Percentiles rank a stretch among this genome's conserved stretches.
Evolutionary conservation across 2,329 filamentous ascomycete genomes (phyloP).

Genomic region (Cladosporium velox): DNA sequence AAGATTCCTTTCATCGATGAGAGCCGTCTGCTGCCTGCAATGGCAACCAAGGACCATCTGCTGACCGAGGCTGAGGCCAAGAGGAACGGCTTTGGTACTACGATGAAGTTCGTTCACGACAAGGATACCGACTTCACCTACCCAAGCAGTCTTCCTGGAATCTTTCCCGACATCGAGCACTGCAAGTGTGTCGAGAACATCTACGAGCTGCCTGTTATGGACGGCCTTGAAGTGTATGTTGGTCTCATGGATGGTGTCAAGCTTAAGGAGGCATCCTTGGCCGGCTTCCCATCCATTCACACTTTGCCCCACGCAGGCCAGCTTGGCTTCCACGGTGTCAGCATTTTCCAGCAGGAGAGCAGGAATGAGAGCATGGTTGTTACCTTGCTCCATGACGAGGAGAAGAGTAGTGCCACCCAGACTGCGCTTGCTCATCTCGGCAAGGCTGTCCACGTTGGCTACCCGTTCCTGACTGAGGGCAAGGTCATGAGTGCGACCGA

Average conservation of each 20-base stretch:
- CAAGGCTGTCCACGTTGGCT: slow-evolving; percentile 85
- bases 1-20: slow-evolving; percentile 99
- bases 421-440: slow-evolving; percentile 78
- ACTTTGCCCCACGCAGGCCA: slow-evolving; percentile 80
- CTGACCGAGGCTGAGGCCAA: slow-evolving; percentile 76
- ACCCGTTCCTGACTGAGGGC: slow-evolving; percentile 92
- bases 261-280: slow-evolving; percentile 77
- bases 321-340: slow-evolving; percentile 85
- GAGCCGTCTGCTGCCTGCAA: slow-evolving; percentile 76
- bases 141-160: slow-evolving; percentile 80
- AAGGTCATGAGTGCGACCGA: slow-evolving; percentile 88
- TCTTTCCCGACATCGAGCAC: slow-evolving; percentile 84
- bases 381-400: slow-evolving; percentile 74
- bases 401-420: slow-evolving; percentile 64
- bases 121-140: slow-evolving; percentile 77
- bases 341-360: slow-evolving; percentile 93
- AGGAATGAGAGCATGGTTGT: slow-evolving; percentile 96
- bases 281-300: slow-evolving; percentile 89
- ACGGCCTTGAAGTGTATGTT: slow-evolving; percentile 81
- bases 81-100: slow-evolving; percentile 88
- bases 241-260: slow-evolving; percentile 84
- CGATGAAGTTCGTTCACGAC: slow-evolving; percentile 89
- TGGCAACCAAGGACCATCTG: slow-evolving; percentile 78
- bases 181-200: slow-evolving; percentile 96
- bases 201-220: slow-evolving; percentile 89